Evolutionary conservation across 352 stramenopile species (phyloP), one percentile per base, ranked within the genome.

Genomic region (Phytophthora ohioensis): DNA sequence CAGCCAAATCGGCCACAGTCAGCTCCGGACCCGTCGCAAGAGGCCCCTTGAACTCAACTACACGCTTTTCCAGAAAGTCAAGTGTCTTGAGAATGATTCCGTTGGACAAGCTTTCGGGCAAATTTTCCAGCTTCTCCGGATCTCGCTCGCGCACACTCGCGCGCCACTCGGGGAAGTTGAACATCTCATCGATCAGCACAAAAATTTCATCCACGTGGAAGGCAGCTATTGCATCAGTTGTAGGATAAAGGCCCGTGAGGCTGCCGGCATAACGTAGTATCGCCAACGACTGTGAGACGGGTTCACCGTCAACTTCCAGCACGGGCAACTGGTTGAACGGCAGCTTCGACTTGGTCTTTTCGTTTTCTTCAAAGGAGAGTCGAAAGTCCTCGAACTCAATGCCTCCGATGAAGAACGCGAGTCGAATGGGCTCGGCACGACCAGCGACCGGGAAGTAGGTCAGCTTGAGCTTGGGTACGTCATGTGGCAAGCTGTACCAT

Each of bases 181-280:
- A 76, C 48, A 84, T 48, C 21, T 85, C 78, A 36, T 85, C 78
- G 13, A 80, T 64, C n/a, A 79, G 42, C 5, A 60, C 27, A 10
- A 82, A 64, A 5, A 89, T 35, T 39, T 86, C 79, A 34, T 90
- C 82, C 5, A 88, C 73, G 8, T 64, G 70, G 10, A 71, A 63
- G 17, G 78, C 78, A 4, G 55, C 63, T 0, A 84, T 13, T 31
- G 57, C 35, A 12, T 82, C 52, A 1, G 69, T 70, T 0, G 70
- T 64, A 12, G 78, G 78, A 53, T 91, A 88, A 21, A 90, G 59
- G 1, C 69, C 75, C 1, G 66, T 42, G 7, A 90, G 58, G 0
- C 64, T 89, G 7, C 88, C 87, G 8, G 75, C 83, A 41, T 89
- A 92, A 32, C 87, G 80, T 8, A 92, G 62, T 38, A 94, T 84